These are phyloP conservation scores for Piper betle DNA, from an alignment of 164 flowering plant species.

Conservation along the genomic window DNA sequence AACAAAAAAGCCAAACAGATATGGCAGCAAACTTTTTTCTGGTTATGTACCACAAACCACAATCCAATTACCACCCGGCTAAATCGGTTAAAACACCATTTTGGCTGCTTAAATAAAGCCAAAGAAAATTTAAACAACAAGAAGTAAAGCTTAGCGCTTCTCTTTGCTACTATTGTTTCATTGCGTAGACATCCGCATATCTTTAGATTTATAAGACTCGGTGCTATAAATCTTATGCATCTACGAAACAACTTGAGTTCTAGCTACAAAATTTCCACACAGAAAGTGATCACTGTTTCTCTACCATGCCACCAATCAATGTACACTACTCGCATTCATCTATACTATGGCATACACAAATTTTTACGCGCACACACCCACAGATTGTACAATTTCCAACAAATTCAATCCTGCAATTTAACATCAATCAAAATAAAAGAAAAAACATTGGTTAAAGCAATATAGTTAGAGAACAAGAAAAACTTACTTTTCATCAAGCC, in stretches of 20 bases:
- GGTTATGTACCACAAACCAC: too few relatives aligned
- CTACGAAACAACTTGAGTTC: not conserved
- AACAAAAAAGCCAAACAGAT: not conserved
- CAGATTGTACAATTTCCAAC: not conserved
- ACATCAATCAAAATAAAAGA: not conserved
- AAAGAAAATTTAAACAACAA: too few relatives aligned
- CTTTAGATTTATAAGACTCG: too few relatives aligned
- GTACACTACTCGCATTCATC: not conserved
- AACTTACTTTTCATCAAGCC: constrained; percentile 84
- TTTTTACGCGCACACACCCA: not conserved
- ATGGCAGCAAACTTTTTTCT: not conserved
- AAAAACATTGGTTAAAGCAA: not conserved
- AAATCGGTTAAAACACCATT: too few relatives aligned
- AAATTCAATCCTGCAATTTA: not conserved
- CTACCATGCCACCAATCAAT: not conserved
- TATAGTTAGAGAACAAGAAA: not conserved
- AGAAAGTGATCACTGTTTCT: not conserved
- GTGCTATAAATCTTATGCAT: too few relatives aligned
- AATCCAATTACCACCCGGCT: too few relatives aligned
- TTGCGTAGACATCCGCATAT: too few relatives aligned
- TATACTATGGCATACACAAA: not conserved
- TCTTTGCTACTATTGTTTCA: too few relatives aligned
- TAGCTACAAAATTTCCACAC: not conserved
- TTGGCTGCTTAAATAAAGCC: too few relatives aligned
- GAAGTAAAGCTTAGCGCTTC: too few relatives aligned